Evolutionary conservation across 306 rosid species (phyloP), one percentile per base, ranked within the genome.

Genomic region (Carpinus viminea): DNA sequence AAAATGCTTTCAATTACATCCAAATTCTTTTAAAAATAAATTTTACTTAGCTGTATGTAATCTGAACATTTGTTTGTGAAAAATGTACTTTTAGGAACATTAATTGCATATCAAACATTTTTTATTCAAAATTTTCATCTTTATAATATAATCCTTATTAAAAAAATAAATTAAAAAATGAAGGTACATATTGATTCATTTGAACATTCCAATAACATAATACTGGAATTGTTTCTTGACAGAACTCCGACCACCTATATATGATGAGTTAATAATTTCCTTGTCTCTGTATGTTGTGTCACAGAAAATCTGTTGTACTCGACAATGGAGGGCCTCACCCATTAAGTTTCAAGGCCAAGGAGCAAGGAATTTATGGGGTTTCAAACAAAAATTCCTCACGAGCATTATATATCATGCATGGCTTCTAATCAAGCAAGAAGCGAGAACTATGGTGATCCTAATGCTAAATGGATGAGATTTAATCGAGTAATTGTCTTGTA

Each of bases 401-500:
- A 75, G 52, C 74, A 17, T 77, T 82, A n/a, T n/a, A n/a, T n/a
- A 50, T 84, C 83, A 34, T 61, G 73, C 57, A 74, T 64, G 47
- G 74, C 74, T 83, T 81, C 76, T 59, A 73, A 77, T 81, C 72
- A 83, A 81, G 62, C 73, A 48, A 85, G 76, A 36, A 69, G 78
- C 47, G 86, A 74, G 73, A 83, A 4, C 4, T 4, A 68, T 20
- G 72, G 73, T 75, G 79, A 41, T 74, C 65, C 51, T 34, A 72
- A 75, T 79, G 81, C 70, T 78, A 38, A 57, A 56, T 76, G 53
- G 75, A 48, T 72, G 50, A 56, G 82, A 69, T 79, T 83, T 68
- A 82, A 80, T 70, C 88, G 92, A 82, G 90, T 91, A 68, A 76
- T 64, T 73, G 76, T 83, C 87, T 91, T 53, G 80, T 86, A 12